Conservation (phyloP, 352 stramenopile species). For the Globisporangium spinosum region DNA sequence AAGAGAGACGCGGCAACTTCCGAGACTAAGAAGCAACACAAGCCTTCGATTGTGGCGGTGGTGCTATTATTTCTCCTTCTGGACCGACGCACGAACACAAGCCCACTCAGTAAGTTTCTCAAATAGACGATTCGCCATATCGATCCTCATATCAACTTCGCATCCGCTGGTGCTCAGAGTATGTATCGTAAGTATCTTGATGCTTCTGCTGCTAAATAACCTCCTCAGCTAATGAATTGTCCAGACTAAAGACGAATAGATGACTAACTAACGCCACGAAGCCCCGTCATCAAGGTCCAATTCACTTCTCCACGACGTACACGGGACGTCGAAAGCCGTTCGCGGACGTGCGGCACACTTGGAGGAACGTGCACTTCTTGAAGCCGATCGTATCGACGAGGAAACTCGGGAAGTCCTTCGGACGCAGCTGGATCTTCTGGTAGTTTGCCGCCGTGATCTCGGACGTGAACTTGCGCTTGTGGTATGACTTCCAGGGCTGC, state of each 20-base stretch:
- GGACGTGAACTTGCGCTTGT: slow-evolving; percentile 86
- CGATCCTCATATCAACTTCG: background rate
- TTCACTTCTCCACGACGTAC: slow-evolving; percentile 69
- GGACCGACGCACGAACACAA: background rate
- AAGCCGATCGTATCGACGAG: slow-evolving; percentile 62
- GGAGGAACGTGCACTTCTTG: slow-evolving; percentile 58
- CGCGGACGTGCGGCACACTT: slow-evolving; percentile 70
- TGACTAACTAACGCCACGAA: background rate
- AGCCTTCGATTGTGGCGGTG: background rate
- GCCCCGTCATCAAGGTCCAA: background rate
- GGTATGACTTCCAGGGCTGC: slow-evolving; percentile 87
- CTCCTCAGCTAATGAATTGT: background rate
- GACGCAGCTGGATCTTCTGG: slow-evolving; percentile 60
- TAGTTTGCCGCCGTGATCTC: slow-evolving; percentile 70
- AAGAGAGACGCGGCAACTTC: slow-evolving; percentile 52
- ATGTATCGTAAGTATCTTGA: background rate
- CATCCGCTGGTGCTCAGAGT: background rate
- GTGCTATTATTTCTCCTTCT: background rate
- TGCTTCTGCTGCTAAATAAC: background rate
- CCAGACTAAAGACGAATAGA: background rate
- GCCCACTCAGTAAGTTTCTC: background rate
- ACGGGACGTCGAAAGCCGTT: slow-evolving; percentile 75
- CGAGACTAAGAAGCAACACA: slow-evolving; percentile 16
- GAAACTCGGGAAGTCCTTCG: slow-evolving; percentile 67
- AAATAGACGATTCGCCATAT: background rate